Evolutionary conservation across 306 rosid species (phyloP).

Genomic region (Cicer yamashitae): DNA sequence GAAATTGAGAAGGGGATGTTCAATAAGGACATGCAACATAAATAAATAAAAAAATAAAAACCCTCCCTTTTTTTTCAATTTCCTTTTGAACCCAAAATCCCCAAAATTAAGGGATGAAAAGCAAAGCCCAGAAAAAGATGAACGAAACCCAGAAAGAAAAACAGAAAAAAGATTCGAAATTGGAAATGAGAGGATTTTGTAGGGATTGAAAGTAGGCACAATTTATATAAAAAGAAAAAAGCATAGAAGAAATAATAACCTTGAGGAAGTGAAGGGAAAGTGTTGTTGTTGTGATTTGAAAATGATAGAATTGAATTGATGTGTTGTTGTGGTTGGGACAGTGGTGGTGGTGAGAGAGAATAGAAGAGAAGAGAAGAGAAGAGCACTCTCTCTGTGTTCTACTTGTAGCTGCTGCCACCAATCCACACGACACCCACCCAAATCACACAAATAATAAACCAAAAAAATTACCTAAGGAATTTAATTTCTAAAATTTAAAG

Average conservation of each 20-base stretch:
- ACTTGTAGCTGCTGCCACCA: constrained; percentile 40
- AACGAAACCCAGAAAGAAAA: constrained; percentile 25
- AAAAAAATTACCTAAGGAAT: not conserved
- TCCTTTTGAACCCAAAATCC: constrained; percentile 1
- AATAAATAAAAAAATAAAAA: constrained; percentile 17
- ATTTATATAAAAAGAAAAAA: not conserved
- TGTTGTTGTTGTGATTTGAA: not conserved
- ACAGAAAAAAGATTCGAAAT: constrained; percentile 30
- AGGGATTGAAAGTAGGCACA: not conserved
- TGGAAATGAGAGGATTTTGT: constrained; percentile 1
- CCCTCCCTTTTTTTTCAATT: not conserved
- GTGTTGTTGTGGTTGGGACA: not conserved
- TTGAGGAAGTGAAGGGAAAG: constrained; percentile 5
- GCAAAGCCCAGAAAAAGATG: not conserved
- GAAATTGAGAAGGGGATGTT: not conserved
- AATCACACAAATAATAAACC: not conserved
- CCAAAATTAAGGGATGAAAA: constrained; percentile 1
- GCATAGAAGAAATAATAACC: constrained; percentile 38
- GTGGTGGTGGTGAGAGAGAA: not conserved
- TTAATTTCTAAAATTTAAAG: not conserved
- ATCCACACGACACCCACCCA: constrained; percentile 47
- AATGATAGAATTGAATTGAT: constrained; percentile 27
- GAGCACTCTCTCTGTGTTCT: constrained; percentile 15
- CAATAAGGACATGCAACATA: constrained; percentile 16
- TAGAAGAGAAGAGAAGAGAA: constrained; percentile 10